A percentile compares a stretch with the other conserved stretches of the same genome.
phyloP scores from a whole-genome alignment of 1,284 basidiomycete genomes.

The Moesziomyces sp. region DNA sequence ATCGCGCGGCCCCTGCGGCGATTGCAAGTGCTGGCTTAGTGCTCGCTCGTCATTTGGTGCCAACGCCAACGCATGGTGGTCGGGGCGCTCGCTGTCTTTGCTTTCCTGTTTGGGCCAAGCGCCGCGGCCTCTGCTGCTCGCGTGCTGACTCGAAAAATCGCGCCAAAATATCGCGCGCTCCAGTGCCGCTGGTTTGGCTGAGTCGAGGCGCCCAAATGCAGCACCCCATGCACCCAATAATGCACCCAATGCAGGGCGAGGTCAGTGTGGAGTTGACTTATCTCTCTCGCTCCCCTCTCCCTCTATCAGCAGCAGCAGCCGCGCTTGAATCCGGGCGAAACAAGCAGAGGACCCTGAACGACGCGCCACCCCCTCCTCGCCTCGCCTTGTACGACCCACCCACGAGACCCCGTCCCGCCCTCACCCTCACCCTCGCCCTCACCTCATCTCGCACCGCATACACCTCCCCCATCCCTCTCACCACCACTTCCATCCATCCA shows the following conservation, averaged over 20 bases:
- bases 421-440: no score
- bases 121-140: no score
- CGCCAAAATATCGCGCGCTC: not conserved
- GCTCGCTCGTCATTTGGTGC: no score
- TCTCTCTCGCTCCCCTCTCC: not conserved
- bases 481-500: constrained; percentile 6
- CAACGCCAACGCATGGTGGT: no score
- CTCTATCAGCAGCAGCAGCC: no score
- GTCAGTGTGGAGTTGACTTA: constrained; percentile 1
- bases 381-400: not conserved
- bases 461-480: not conserved
- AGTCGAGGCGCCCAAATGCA: not conserved
- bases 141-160: not conserved
- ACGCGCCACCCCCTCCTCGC: not conserved
- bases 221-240: not conserved
- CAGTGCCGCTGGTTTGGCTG: not conserved
- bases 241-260: not conserved
- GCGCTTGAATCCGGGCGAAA: no score
- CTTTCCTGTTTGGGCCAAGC: no score
- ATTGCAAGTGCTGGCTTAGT: no score
- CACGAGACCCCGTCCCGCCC: not conserved
- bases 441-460: not conserved
- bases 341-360: not conserved
- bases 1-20: no score
- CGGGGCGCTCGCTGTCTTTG: no score